Evolutionary conservation across 768 basidiomycete species (phyloP).

Genomic region (Botryobasidium botryosum): DNA sequence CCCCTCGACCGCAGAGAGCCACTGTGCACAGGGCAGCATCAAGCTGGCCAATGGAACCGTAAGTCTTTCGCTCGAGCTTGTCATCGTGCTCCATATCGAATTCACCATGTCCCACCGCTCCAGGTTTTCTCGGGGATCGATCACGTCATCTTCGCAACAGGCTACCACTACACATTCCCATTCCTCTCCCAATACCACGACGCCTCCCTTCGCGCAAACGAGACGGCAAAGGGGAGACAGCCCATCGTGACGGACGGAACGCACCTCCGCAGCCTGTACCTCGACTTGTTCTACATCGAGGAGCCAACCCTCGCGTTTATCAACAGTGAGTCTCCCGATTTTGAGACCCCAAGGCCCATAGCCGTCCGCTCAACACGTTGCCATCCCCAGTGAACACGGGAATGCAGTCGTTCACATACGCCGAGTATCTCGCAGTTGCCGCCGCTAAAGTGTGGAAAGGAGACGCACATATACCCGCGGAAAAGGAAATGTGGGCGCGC

Average conservation of each 20-base stretch:
- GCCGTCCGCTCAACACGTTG: background rate
- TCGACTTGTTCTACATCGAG: constrained; percentile 28
- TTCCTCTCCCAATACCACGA: constrained; percentile 29
- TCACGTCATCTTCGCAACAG: constrained; percentile 24
- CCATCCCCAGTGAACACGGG: constrained; percentile 22
- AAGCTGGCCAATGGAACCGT: too few relatives aligned
- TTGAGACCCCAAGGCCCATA: background rate
- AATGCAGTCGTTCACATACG: constrained; percentile 25
- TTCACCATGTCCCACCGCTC: too few relatives aligned
- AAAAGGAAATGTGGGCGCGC: too few relatives aligned
- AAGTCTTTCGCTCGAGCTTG: too few relatives aligned
- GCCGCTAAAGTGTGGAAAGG: constrained; percentile 25
- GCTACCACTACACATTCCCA: constrained; percentile 30
- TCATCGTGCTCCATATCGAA: too few relatives aligned
- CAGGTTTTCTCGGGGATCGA: too few relatives aligned
- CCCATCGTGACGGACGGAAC: constrained; percentile 26
- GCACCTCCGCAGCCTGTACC: constrained; percentile 25
- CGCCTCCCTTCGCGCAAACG: too few relatives aligned
- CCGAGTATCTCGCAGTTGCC: constrained; percentile 24
- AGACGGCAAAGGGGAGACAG: constrained; percentile 2
- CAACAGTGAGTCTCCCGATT: constrained; percentile 17
- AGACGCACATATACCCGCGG: constrained; percentile 21
- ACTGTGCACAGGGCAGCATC: too few relatives aligned
- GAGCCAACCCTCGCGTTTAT: constrained; percentile 29
- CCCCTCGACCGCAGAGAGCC: too few relatives aligned